Base-by-base conservation (phyloP, 73 alveolate species). In the Tetrahymena thermophila region DNA sequence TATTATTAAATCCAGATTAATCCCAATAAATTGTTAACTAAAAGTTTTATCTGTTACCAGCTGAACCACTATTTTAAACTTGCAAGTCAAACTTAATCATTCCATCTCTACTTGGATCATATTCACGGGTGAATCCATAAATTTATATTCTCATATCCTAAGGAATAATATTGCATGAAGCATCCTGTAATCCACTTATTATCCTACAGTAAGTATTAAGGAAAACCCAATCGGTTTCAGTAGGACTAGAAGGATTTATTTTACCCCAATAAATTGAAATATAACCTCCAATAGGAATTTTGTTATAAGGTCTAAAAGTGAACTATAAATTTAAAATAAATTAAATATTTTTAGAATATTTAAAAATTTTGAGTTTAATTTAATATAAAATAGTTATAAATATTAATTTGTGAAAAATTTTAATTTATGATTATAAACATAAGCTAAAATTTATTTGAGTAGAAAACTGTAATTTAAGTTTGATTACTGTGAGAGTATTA, bases 61-160 rank as follows among this genome's bases (percentile, higher is more conserved):
- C 94, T 3, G 85, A 58, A 37, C 94, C 71, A 42, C 94, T 93
- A 42, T 94, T 94, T 23, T 85, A 83, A 11, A 94, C 93, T 85
- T 94, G 58, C 56, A 94, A 94, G 23, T 71, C 57, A 28, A 94
- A 93, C 43, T 85, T 94, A 13, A 94, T 55, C 40, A 85, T 85
- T 23, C 96, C 96, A 84, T 94, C 94, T 37, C 93, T 94, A 94
- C 35, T 94, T n/a, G 96, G 96, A 94, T 94, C 96, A 85, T 94
- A 94, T 34, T 94, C 96, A 31, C 56, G 93, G 21, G 84, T 37
- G 93, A 93, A 94, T 35, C 85, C 96, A 35, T 84, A 85, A 84
- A 94, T 85, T 19, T 85, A 31, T 34, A 94, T 94, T 1, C 57
- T 31, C 93, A 93, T 94, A 17, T 85, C 71, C 1, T 93, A 50